Base-by-base conservation (phyloP, 768 basidiomycete species). In the Peribolospora baueri region DNA sequence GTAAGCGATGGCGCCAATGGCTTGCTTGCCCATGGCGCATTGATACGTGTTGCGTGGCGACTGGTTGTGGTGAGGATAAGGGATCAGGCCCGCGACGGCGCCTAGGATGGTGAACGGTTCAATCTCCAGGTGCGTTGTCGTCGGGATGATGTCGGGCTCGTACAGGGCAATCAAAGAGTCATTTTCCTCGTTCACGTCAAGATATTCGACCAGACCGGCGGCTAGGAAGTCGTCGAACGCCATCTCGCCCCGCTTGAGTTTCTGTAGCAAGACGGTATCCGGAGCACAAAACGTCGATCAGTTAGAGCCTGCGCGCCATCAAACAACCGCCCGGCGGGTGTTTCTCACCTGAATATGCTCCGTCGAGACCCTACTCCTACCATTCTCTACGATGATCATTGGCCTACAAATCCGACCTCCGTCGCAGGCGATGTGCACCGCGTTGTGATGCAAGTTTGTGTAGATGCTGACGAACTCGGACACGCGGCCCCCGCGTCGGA, bases 1-100 rank as follows among this genome's bases (percentile, higher is more conserved):
- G 69, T 90, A 93, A 0, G 81, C 91, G 58, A 98, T 98, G 9
- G 90, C 90, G 25, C 93, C 93, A 59, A 98, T 98, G 2, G 93
- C 91, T 72, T 98, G 93, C 71, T 98, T 98, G 54, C 93, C 91
- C 91, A 98, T 98, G 54, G 91, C 91, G 64, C 91, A 98, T 71
- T 98, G 91, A 66, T 98, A 98, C 7, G 93, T 98, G 64, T 98
- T 98, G 54, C 93, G 82, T 3, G 93, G 93, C 4, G 93, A 97
- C 65, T 98, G 93, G 64, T 98, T 98, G 67, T 98, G 93, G 66
- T 98, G 93, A 2, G 93, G 93, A 65, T 98, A 98, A 9, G 93
- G 93, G 64, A 98, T 98, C 38, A 98, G 76, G 49, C 93, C 93
- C 4, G 93, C 93, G 50, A 98, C 93, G 43, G 88, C 93, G 10